Evolutionary conservation across 441 rosid species (phyloP), one percentile per base, ranked within the genome.

Genomic region (Capsella rubella): DNA sequence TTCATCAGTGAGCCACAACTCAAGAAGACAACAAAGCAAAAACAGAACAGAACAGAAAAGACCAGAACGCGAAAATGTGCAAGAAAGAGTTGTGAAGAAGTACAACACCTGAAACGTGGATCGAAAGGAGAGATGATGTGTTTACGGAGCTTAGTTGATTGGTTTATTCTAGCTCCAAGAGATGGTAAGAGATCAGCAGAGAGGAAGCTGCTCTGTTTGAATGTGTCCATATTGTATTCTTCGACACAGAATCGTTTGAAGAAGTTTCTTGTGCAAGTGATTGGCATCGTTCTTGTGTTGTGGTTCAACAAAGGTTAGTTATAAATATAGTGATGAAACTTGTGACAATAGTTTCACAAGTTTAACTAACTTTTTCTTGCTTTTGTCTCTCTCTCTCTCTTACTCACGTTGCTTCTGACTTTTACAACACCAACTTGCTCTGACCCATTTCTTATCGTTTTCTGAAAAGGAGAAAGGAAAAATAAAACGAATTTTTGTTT

Each of bases 111-210:
- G 80, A 90, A 91, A 64, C 82, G 86, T 45, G 95, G 86, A 78
- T 78, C 79, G 63, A 85, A 95, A 66, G 99, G 98, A 34, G 99
- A 95, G 64, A 92, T 82, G 69, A 90, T 91, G 82, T 78, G 80
- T 81, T 84, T 86, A 18, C 90, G 89, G 43, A 95, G 95, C 81
- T 77, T 88, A 35, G 95, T 92, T 63, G 90, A 73, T 82, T 83
- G 95, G 86, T 95, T 90, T 50, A 92, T 88, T 82, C 90, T 85
- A 54, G 98, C 97, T 69, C 99, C 99, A 58, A 95, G 98, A 27
- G 99, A 89, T 42, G 99, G 99, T 40, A 95, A 85, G 80, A 92
- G 89, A 82, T 95, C 97, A 65, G 80, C 79, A 59, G 99, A 89
- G 74, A 90, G 84, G 87, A 86, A 87, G 72, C 84, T 80, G 50